Evolutionary conservation across 1,284 basidiomycete species (phyloP), one percentile per base, ranked within the genome.

Genomic region (Gymnopus androsaceus): DNA sequence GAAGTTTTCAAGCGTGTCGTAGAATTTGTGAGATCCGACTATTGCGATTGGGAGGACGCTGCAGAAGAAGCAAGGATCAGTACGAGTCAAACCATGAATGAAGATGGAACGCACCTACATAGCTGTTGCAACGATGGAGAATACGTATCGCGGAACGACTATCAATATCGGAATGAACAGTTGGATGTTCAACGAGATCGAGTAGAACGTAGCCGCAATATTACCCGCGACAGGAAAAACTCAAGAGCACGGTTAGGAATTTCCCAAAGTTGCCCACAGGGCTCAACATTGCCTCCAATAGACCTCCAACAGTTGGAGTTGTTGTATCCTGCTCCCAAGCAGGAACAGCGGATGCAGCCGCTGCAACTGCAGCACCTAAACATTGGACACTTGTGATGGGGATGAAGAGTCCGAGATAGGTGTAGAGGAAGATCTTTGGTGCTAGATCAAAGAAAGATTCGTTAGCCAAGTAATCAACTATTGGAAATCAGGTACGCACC

Each of bases 121-220:
- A 1, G 87, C 92, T 0, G 87, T 90, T 1, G 88, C 87, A 40
- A 94, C 68, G 17, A 96, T 66, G 0, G 94, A 92, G 69, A 96
- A 92, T 44, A 94, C 76, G 68, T 94, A 96, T 66, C 95, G 79
- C 0, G 95, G 95, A 12, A 97, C 83, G 31, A 68, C 63, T 12
- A 79, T 74, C 17, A 86, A 69, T n/a, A 71, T 80, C 0, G 94
- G 93, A 15, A 92, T 71, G 62, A 89, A 82, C 5, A 92, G 80
- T 68, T 95, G 92, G 58, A 93, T 80, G 64, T 84, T 89, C 56
- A 95, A 78, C n/a, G 89, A 86, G 57, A 92, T 84, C 44, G 87
- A 90, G 70, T 96, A 95, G 62, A 94, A 85, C 11, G 87, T 91
- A 4, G 87, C 84, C 4, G 91, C 89, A 55, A 94, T 90, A 73